Evolutionary conservation across 176 grass and related monocot species (phyloP), one percentile per base, ranked within the genome.

Genomic region (Oropetium thomaeum): DNA sequence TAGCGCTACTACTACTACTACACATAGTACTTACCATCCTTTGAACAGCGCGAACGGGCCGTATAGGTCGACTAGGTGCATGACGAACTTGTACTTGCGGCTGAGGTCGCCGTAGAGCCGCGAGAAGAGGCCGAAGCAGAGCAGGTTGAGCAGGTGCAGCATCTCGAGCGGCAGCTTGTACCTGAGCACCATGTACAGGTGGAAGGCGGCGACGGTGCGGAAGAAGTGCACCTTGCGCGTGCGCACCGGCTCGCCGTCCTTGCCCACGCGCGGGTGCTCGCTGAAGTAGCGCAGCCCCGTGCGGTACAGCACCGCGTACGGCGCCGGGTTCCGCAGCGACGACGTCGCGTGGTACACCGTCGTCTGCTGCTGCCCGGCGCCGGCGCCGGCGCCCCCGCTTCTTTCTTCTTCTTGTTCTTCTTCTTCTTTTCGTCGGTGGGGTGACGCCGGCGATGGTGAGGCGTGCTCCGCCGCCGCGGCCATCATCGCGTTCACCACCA

Each of bases 401-500:
- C n/a, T n/a, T n/a, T n/a, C n/a, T n/a, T n/a, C n/a, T n/a, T n/a
- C n/a, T n/a, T n/a, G n/a, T n/a, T n/a, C n/a, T n/a, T n/a, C n/a
- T n/a, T n/a, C n/a, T n/a, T n/a, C n/a, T n/a, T n/a, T n/a, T n/a
- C 81, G 38, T 0, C 12, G 32, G 3, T 2, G 0, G n/a, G n/a
- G n/a, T n/a, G n/a, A n/a, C 13, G 26, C 10, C 25, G 73, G 2
- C 62, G 65, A 5, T n/a, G n/a, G 4, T 1, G 23, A 25, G 7
- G 70, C 75, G 55, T 90, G 87, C 23, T 61, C 64, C 23, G 9
- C 83, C 60, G 69, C 67, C 1, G 93, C 80, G 1, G 83, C 83
- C 71, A 93, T 91, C 85, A 97, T 97, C 19, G 90, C 90, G 70
- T 97, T 93, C 78, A 91, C 90, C 64, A 93, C 93, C 93, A 97